Conservation (phyloP, 805 yeast genomes). For the Saturnispora sekii region DNA sequence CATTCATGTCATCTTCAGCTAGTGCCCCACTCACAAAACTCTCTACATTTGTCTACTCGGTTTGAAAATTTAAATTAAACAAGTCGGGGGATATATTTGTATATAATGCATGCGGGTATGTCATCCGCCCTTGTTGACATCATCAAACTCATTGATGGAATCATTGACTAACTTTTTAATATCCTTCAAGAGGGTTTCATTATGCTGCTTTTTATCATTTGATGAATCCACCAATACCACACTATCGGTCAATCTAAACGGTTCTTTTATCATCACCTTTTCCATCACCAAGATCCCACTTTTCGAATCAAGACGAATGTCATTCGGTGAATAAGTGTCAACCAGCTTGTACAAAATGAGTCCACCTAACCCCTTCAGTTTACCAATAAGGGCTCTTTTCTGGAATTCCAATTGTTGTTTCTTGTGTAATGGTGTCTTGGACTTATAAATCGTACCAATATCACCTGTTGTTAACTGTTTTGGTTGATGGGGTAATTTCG, state of each 20-base stretch:
- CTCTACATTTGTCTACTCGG: no score
- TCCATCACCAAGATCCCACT: neutral
- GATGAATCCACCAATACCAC: neutral
- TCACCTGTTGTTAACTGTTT: neutral
- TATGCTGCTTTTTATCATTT: no score
- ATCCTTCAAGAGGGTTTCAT: no score
- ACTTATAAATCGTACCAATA: slow-evolving; percentile 2
- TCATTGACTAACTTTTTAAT: no score
- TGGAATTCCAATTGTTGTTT: slow-evolving; percentile 1
- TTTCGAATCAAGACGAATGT: neutral
- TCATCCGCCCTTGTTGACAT: no score
- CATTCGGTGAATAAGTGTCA: neutral
- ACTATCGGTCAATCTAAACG: no score
- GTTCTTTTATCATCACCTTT: neutral
- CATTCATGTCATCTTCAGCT: no score
- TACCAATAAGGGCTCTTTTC: neutral
- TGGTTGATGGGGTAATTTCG: slow-evolving; percentile 1
- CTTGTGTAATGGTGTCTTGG: neutral
- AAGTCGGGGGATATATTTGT: no score
- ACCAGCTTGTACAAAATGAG: slow-evolving; percentile 1
- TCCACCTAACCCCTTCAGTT: slow-evolving; percentile 1
- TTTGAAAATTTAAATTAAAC: no score
- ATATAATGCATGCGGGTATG: no score
- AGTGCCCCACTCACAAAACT: no score
- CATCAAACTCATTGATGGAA: no score